phyloP scores from a whole-genome alignment of 192 early-diverging fungal genomes.

The Tieghemiomyces parasiticus region DNA sequence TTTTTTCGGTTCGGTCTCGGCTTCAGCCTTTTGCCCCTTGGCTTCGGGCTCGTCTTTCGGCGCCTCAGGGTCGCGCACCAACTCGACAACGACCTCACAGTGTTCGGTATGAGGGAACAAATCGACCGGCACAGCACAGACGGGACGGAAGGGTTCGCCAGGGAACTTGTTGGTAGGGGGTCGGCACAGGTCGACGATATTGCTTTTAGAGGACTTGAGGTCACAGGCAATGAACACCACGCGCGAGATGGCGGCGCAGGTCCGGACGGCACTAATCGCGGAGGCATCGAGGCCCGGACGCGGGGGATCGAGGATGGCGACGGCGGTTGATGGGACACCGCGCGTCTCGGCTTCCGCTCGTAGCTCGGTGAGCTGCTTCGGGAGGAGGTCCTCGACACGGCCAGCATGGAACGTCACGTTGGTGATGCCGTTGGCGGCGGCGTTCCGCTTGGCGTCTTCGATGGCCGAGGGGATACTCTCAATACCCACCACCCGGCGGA shows the following conservation, averaged over 20 bases:
- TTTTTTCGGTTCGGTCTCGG: too few species aligned
- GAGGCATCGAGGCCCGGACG: conserved; percentile 35
- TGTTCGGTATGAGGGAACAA: conserved; percentile 61
- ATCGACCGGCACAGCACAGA: conserved; percentile 43
- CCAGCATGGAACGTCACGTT: conserved; percentile 43
- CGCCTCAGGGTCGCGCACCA: conserved; percentile 32
- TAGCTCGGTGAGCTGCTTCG: conserved; percentile 14
- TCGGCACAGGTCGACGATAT: conserved; percentile 54
- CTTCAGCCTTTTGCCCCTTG: too few species aligned
- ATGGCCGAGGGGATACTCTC: conserved; percentile 54
- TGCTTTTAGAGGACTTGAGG: conserved; percentile 32
- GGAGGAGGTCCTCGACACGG: conserved; percentile 44
- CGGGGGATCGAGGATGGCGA: conserved; percentile 67
- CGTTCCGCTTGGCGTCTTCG: conserved; percentile 56
- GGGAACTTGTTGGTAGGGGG: conserved; percentile 43
- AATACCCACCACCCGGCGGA: conserved; percentile 44
- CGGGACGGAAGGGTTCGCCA: conserved; percentile 42
- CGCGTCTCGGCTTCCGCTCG: conserved; percentile 16
- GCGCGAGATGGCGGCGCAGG: conserved; percentile 29
- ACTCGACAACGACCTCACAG: conserved; percentile 53
- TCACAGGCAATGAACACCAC: conserved; percentile 61
- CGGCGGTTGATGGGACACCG: conserved; percentile 15
- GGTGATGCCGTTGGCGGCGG: conserved; percentile 17
- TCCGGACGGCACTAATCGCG: conserved; percentile 48
- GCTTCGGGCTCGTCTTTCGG: too few species aligned